Evolutionary conservation across 495 filamentous ascomycete genomes (phyloP).

Genomic region (Penicillium psychrofluorescens): DNA sequence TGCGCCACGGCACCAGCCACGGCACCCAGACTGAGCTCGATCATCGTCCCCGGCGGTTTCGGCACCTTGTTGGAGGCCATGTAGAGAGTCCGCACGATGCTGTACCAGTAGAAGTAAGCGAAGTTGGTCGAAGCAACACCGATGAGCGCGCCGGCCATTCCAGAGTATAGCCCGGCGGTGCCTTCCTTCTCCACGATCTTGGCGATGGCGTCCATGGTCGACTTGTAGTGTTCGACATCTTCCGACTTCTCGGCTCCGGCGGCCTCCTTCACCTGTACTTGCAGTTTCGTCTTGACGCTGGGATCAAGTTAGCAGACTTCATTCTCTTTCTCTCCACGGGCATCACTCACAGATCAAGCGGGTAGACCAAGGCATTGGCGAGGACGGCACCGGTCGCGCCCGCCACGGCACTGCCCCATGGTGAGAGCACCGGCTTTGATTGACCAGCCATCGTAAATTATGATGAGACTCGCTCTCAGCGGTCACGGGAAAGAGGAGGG

Average conservation of each 20-base stretch:
- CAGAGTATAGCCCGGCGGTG: constrained; percentile 74
- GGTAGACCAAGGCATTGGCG: constrained; percentile 94
- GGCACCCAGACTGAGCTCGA: constrained; percentile 83
- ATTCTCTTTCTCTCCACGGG: background rate
- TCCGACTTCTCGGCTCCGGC: constrained; percentile 22
- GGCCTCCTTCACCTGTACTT: constrained; percentile 79
- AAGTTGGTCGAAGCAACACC: constrained; percentile 98
- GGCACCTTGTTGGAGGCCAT: constrained; percentile 55
- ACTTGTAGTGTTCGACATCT: constrained; percentile 66
- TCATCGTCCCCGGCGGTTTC: constrained; percentile 67
- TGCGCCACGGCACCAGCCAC: constrained; percentile 87
- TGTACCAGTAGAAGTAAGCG: constrained; percentile 99
- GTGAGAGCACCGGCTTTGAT: constrained; percentile 76
- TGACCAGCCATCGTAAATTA: constrained; percentile 59
- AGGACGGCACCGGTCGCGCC: constrained; percentile 90
- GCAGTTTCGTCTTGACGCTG: constrained; percentile 93
- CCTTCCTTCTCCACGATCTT: constrained; percentile 85
- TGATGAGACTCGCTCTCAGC: background rate
- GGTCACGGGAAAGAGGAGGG: constrained; percentile 14
- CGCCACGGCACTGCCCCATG: constrained; percentile 89
- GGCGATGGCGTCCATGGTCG: constrained; percentile 76
- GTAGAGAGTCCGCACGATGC: constrained; percentile 76
- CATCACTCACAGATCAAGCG: constrained; percentile 73
- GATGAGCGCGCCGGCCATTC: constrained; percentile 76
- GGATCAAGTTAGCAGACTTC: constrained; percentile 2